These are phyloP conservation scores for Lunularia cruciata DNA, from an alignment of 225 moss, liverwort and hornwort genomes.

Conservation along the genomic window DNA sequence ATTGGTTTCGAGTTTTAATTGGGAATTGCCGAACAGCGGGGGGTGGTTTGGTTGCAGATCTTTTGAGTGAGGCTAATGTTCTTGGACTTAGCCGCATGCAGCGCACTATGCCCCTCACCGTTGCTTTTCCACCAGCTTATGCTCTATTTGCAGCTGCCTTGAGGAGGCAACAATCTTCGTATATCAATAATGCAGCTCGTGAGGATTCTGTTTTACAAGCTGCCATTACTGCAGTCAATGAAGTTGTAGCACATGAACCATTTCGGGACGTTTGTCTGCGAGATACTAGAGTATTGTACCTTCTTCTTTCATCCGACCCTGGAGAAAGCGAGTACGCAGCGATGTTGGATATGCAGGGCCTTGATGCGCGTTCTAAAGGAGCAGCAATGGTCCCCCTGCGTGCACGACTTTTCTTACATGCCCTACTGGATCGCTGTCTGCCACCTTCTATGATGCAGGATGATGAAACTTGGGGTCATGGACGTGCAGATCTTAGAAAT, in stretches of 20 bases:
- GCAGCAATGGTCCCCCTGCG: conserved; percentile 82
- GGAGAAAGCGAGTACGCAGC: conserved; percentile 88
- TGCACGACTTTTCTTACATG: conserved; percentile 84
- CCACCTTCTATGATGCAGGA: conserved; percentile 53
- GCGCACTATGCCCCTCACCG: conserved; percentile 71
- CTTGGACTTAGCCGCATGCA: conserved; percentile 83
- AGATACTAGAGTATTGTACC: conserved; percentile 78
- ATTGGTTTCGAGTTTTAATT: conserved; percentile 90
- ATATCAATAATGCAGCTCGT: conserved; percentile 51
- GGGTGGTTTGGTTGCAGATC: conserved; percentile 84
- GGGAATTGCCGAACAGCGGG: conserved; percentile 83
- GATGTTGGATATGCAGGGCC: conserved; percentile 80
- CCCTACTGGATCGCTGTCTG: conserved; percentile 86
- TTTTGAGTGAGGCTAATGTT: conserved; percentile 78
- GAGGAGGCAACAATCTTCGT: conserved; percentile 66
- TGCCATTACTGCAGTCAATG: conserved; percentile 74
- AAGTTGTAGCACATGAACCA: conserved; percentile 92
- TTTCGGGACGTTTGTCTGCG: conserved; percentile 93
- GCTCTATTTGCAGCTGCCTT: conserved; percentile 81
- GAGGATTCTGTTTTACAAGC: conserved; percentile 81
- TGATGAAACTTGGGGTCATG: conserved; percentile 72
- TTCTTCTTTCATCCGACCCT: conserved; percentile 70
- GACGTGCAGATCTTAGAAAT: conserved; percentile 40
- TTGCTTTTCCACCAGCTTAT: conserved; percentile 87
- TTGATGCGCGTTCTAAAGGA: conserved; percentile 65